Base-by-base conservation (phyloP, 176 grass and related monocot genomes). In the Raddia distichophylla region DNA sequence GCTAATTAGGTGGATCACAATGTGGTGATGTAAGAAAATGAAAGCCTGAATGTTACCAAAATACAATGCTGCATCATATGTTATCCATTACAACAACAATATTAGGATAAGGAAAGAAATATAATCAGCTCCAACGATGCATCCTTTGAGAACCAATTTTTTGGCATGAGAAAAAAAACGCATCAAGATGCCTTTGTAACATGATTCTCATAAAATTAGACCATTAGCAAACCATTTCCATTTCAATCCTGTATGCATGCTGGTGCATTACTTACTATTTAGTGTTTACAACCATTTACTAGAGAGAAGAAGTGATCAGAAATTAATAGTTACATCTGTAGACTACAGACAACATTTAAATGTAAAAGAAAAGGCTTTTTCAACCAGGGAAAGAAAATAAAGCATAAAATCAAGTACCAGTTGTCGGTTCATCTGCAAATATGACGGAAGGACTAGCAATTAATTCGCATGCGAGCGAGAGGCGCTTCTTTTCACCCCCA, bases 371-470 rank as follows among this genome's bases (percentile, higher is more conserved):
- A 84, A 80, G 1, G 7, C 18, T 44, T 52, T 59, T 80, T 67
- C 17, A 74, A 76, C n/a, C 27, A 52, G 5, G 33, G 18, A 78
- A 56, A n/a, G 9, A 17, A 32, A 75, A 70, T 15, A 74, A 17
- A 47, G 3, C 1, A 17, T 76, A 35, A 73, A 20, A 68, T 83
- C 12, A 63, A 27, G 46, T 70, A 97, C 93, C 96, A 7, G 96
- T 99, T 59, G 93, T 99, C 73, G 89, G 96, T 91, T 99, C 96
- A 77, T 99, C 93, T 0, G 91, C 91, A 86, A 99, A 99, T 61
- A 95, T 83, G 69, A 95, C 87, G 50, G 93, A 99, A 80, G 96
- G 93, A 66, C 96, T 99, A 86, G 96, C 96, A 73, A 99, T 95
- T 27, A 99, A 63, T 91, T 99, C 96, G 77, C 91, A 99, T 61